A percentile compares a stretch with the other conserved stretches of the same genome.
phyloP scores from a whole-genome alignment of 306 rosid genomes.

The Clitoria ternatea region DNA sequence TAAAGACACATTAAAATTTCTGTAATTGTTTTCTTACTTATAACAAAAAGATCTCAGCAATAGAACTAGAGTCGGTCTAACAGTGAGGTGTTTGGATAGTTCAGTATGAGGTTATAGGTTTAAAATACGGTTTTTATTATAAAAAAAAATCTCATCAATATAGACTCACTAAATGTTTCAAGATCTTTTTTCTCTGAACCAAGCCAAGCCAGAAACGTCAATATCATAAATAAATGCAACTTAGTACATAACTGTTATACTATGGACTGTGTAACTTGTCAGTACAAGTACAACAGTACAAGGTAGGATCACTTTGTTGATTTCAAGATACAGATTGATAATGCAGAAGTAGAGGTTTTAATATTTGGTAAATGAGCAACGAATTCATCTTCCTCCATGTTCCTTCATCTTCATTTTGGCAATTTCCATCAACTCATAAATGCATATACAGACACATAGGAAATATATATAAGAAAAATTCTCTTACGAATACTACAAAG shows the following conservation, averaged over 20 bases:
- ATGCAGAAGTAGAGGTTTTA: background rate
- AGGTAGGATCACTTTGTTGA: slow-evolving; percentile 12
- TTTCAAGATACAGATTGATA: background rate
- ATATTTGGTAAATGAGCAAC: slow-evolving; percentile 54
- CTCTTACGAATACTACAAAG: no score
- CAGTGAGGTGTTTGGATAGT: no score
- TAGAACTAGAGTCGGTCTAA: no score
- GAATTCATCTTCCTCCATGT: slow-evolving; percentile 42
- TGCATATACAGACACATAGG: no score
- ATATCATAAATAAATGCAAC: slow-evolving; percentile 20
- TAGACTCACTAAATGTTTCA: background rate
- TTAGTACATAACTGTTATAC: background rate
- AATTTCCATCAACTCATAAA: slow-evolving; percentile 36
- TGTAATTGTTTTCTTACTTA: no score
- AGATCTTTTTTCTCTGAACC: slow-evolving; percentile 22
- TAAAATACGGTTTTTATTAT: no score
- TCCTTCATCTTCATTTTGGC: slow-evolving; percentile 40
- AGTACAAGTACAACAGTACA: slow-evolving; percentile 19
- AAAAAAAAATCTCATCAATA: no score
- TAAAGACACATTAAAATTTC: no score
- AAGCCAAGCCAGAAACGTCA: slow-evolving; percentile 48
- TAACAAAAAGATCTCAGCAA: no score
- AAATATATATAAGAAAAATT: no score
- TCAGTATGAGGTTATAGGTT: no score
- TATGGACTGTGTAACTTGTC: slow-evolving; percentile 50